Percentiles rank a stretch among this genome's conserved stretches.
phyloP scores from a whole-genome alignment of 768 basidiomycete species.

The Tremella fuciformis region DNA sequence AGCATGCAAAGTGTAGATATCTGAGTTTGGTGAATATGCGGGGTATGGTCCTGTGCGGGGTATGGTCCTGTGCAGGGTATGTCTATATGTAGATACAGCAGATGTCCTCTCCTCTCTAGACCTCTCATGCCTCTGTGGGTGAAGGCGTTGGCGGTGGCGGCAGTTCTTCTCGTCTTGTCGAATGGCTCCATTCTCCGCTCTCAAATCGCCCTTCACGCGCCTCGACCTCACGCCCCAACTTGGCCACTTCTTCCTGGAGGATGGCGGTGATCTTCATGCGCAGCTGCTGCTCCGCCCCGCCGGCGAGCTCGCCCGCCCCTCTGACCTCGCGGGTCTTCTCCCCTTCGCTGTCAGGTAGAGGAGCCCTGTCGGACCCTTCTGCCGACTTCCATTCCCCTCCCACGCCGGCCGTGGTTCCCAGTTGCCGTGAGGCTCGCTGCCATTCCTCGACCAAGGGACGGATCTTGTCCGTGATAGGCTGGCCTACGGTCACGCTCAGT shows the following conservation, averaged over 20 bases:
- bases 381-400: constrained; percentile 35
- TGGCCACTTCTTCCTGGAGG: constrained; percentile 50
- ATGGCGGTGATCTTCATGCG: constrained; percentile 61
- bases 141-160: too few relatives aligned
- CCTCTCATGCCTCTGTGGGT: too few relatives aligned
- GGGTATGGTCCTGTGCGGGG: too few relatives aligned
- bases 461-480: constrained; percentile 58
- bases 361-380: constrained; percentile 36
- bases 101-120: too few relatives aligned
- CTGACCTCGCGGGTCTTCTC: constrained; percentile 15
- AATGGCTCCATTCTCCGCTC: constrained; percentile 41
- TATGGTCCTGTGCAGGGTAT: too few relatives aligned
- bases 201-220: constrained; percentile 45
- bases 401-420: constrained; percentile 32
- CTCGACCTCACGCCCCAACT: constrained; percentile 42
- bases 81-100: too few relatives aligned
- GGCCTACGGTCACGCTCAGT: constrained; percentile 75
- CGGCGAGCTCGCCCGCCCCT: constrained; percentile 28
- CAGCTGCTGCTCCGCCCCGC: constrained; percentile 52
- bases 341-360: neutral
- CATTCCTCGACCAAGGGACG: constrained; percentile 46
- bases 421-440: constrained; percentile 29
- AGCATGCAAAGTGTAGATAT: too few relatives aligned
- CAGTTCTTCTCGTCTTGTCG: constrained; percentile 11
- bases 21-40: too few relatives aligned